A percentile compares a stretch with the other conserved stretches of the same genome.
These are phyloP conservation scores for Globisporangium paddicum DNA, from an alignment of 352 stramenopile genomes.

Conservation along the genomic window DNA sequence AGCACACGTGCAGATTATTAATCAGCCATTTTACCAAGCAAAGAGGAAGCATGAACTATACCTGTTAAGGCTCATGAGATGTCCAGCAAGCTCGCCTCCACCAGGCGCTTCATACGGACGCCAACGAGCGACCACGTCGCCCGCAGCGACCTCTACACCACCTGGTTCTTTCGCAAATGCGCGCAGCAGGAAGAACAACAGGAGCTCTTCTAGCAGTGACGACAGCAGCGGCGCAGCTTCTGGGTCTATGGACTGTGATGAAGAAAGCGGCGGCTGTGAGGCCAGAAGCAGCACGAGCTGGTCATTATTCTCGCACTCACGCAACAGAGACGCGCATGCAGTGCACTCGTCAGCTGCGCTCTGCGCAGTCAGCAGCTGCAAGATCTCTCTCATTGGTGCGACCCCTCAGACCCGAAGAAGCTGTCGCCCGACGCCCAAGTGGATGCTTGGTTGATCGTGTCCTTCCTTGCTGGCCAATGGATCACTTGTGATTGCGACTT, in stretches of 20 bases:
- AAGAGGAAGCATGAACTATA: background rate
- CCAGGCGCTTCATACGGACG: background rate
- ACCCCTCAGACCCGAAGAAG: too few species aligned
- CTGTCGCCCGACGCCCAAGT: too few species aligned
- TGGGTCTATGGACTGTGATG: background rate
- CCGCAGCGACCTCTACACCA: background rate
- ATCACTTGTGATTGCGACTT: background rate
- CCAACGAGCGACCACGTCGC: slow-evolving; percentile 10
- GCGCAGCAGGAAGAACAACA: slow-evolving; percentile 23
- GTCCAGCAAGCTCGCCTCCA: background rate
- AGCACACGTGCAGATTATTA: background rate
- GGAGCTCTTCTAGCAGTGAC: slow-evolving; percentile 22
- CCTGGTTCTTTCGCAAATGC: slow-evolving; percentile 11
- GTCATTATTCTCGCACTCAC: background rate
- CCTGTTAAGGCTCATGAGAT: background rate
- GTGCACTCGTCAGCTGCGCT: background rate
- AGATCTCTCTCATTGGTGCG: background rate
- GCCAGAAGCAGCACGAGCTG: background rate
- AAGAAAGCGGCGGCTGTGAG: background rate
- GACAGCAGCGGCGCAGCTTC: background rate
- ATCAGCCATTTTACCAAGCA: too few species aligned
- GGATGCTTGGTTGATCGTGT: background rate
- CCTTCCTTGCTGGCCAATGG: too few species aligned
- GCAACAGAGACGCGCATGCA: background rate
- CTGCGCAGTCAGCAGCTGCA: background rate